Percentiles rank a stretch among this genome's conserved stretches.
These are phyloP conservation scores for Garcileccinum viscosum DNA, from an alignment of 1,284 basidiomycete genomes.

Conservation along the genomic window DNA sequence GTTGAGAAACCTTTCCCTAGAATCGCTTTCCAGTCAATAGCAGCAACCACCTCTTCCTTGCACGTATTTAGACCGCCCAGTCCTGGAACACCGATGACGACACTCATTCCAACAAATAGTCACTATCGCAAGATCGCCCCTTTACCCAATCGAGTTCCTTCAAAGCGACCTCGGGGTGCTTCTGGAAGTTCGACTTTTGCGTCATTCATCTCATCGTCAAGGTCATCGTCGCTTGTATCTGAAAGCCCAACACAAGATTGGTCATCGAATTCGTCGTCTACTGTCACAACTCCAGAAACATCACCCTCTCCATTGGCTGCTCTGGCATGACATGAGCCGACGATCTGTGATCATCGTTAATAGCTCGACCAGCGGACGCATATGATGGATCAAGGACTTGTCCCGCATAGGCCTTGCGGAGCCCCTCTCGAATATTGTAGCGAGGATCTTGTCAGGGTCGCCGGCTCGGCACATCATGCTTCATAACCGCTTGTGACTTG, in stretches of 20 bases:
- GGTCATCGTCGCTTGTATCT: background rate
- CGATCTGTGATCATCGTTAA: background rate
- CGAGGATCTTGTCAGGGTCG: background rate
- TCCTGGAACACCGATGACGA: background rate
- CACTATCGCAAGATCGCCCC: background rate
- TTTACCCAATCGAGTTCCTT: background rate
- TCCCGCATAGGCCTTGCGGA: background rate
- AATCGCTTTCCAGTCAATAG: background rate
- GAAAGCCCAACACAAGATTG: background rate
- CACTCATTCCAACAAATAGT: background rate
- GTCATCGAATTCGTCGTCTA: background rate
- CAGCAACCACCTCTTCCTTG: background rate
- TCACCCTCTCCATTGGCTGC: background rate
- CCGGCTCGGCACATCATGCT: background rate
- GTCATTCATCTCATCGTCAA: background rate
- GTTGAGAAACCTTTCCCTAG: background rate
- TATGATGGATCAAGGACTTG: background rate
- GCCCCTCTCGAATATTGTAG: background rate
- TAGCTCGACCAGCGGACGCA: background rate
- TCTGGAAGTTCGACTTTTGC: background rate
- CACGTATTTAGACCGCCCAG: background rate
- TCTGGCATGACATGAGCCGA: background rate
- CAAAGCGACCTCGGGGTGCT: background rate
- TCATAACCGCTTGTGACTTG: background rate
- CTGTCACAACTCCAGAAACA: background rate